Evolutionary conservation across 176 grass and related monocot genomes (phyloP).

Genomic region (Poa annua): DNA sequence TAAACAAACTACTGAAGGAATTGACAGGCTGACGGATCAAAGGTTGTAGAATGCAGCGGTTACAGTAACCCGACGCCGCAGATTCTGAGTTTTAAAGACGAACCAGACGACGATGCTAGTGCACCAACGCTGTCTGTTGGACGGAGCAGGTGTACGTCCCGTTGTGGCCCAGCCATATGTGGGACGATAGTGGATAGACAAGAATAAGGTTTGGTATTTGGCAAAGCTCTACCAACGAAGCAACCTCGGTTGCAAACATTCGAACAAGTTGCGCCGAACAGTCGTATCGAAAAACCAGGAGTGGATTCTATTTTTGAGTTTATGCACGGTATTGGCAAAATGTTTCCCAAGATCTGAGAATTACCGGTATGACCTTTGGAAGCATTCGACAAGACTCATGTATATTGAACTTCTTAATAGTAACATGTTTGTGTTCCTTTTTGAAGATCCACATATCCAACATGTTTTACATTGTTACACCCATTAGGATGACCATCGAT

Average conservation of each 20-base stretch:
- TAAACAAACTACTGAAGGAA: not conserved
- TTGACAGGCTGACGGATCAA: not conserved
- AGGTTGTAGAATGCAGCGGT: not conserved
- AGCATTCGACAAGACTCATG: no score
- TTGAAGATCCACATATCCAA: no score
- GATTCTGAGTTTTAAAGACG: not conserved
- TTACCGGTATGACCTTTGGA: no score
- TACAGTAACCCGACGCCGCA: not conserved
- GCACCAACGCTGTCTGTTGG: slow-evolving; percentile 13
- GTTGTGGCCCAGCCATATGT: not conserved
- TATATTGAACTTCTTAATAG: no score
- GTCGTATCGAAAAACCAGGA: no score
- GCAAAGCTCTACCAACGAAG: not conserved
- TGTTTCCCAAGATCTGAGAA: no score
- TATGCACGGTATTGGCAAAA: no score
- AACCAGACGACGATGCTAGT: not conserved
- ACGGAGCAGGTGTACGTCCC: slow-evolving; percentile 17
- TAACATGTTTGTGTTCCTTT: no score
- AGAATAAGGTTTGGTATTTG: not conserved
- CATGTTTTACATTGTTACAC: no score
- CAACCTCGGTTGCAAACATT: not conserved
- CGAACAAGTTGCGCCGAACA: no score
- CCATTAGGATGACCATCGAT: no score
- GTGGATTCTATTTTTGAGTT: no score
- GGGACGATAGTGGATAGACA: not conserved